Evolutionary conservation across 805 yeast genomes (phyloP), one percentile per base, ranked within the genome.

Genomic region (Jamesozyma piceae): DNA sequence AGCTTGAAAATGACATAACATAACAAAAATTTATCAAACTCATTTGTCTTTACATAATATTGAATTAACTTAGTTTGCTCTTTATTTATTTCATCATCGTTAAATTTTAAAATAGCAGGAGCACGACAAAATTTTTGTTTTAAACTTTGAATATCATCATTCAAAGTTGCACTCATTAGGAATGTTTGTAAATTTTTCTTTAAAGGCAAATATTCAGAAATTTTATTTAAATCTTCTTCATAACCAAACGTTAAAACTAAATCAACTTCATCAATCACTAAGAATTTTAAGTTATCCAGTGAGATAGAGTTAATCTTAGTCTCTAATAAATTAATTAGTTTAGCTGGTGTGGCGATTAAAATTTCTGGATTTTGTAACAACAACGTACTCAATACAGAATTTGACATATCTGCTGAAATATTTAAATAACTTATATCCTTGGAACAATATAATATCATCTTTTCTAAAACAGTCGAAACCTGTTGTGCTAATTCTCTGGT

Each of bases 191-290:
- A 68, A 45, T 75, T 77, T 48, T 82, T 82, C 57, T 79, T 80
- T 46, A 80, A 66, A n/a, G 88, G 87, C 48, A 89, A 65, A 48
- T 64, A 74, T 21, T 72, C 68, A 8, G 82, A 72, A 49, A 92
- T 73, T 53, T 73, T 74, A 34, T 74, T 68, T 48, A 90, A 69
- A 64, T 92, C 98, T 8, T 86, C 95, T 50, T 79, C 75, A 61
- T 92, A 87, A 20, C 98, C 98, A 62, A 84, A 92, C 2, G 95
- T 82, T 39, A 86, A 66, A 37, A 92, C 77, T 52, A 92, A 72
- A 66, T 92, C 98, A 24, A 92, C 97, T 65, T 92, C 98, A 67
- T 92, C 98, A 48, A 90, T 83, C 26, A 87, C 94, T 38, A 92
- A 65, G 57, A 75, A 85, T 47, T 74, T 73, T 43, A 92, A 71